Evolutionary conservation across 108 stramenopile genomes (phyloP), one percentile per base, ranked within the genome.

Genomic region (Poteriospumella lacustris): DNA sequence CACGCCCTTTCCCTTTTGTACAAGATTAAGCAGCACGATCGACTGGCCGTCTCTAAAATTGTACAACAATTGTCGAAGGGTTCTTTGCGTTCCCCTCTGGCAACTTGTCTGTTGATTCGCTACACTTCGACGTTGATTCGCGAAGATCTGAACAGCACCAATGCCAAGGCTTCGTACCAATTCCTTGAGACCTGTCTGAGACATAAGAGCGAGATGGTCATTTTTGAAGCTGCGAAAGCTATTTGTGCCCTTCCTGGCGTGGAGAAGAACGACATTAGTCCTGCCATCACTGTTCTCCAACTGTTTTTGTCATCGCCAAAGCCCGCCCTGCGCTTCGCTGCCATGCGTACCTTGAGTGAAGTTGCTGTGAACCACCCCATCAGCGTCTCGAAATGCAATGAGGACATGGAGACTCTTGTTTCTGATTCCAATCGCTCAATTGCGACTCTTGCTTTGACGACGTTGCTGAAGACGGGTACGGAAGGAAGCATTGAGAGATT

Each of bases 1-100:
- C 98, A 99, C 77, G 98, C 96, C 36, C 92, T 99, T 82, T 91
- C 95, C 75, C 90, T 99, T n/a, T 90, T 99, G 26, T 98, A 99
- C 84, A 89, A 94, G 81, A 94, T 97, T 88, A 98, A 98, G 85
- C 87, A 89, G 33, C 92, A 94, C 78, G 98, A 99, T 87, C 88
- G 90, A 34, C 90, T 98, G 26, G 98, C 95, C 12, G 89, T 99
- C 52, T 92, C 92, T 82, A 97, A 97, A 79, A 87, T 97, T 64
- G 94, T 99, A 41, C 78, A 90, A 2, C 31, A 19, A 28, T 2
- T 44, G 44, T 83, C 84, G 33, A 93, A 93, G 70, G 94, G 93
- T 72, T 88, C 91, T n/a, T 83, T 95, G 67, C 83, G 89, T 58
- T 92, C 92, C 68, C 96, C 96, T 19, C 82, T 97, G 41, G 96